These are phyloP conservation scores for Fusarium paranaense DNA, from an alignment of 2,329 filamentous ascomycete genomes.

Conservation along the genomic window DNA sequence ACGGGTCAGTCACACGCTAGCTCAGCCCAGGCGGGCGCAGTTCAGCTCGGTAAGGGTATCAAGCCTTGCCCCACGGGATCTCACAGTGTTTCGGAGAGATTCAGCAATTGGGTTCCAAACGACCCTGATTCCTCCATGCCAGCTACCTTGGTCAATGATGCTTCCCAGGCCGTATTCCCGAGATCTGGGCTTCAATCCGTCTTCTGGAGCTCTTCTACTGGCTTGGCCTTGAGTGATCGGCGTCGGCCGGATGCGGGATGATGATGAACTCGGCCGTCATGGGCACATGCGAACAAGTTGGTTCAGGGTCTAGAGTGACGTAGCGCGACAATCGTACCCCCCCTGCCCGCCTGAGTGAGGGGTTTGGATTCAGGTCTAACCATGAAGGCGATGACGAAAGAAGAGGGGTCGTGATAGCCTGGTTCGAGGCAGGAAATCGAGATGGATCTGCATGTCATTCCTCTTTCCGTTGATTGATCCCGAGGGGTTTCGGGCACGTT, in stretches of 20 bases:
- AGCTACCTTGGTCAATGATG: constrained; percentile 15
- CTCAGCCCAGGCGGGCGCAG: constrained; percentile 13
- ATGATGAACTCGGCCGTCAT: constrained; percentile 13
- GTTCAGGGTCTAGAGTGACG: constrained; percentile 41
- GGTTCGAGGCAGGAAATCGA: constrained; percentile 16
- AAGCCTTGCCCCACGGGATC: constrained; percentile 3
- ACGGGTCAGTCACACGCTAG: neutral
- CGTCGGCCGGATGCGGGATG: constrained; percentile 3
- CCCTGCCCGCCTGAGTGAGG: constrained; percentile 20
- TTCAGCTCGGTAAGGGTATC: constrained; percentile 12
- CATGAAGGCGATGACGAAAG: constrained; percentile 28
- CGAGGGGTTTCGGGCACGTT: neutral
- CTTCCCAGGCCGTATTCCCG: neutral
- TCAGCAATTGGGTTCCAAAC: neutral
- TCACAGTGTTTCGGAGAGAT: neutral
- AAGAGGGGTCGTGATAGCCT: constrained; percentile 22
- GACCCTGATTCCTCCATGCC: neutral
- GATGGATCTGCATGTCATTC: constrained; percentile 33
- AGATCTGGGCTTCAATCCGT: constrained; percentile 1
- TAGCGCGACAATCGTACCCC: constrained; percentile 18
- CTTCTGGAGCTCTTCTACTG: neutral
- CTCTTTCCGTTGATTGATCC: constrained; percentile 15
- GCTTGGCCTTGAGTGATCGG: neutral
- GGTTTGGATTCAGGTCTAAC: constrained; percentile 12
- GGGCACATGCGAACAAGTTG: constrained; percentile 1